A percentile compares a stretch with the other conserved stretches of the same genome.
These are phyloP conservation scores for Dothistroma septosporum DNA, from an alignment of 2,329 filamentous ascomycete genomes.

Conservation along the genomic window DNA sequence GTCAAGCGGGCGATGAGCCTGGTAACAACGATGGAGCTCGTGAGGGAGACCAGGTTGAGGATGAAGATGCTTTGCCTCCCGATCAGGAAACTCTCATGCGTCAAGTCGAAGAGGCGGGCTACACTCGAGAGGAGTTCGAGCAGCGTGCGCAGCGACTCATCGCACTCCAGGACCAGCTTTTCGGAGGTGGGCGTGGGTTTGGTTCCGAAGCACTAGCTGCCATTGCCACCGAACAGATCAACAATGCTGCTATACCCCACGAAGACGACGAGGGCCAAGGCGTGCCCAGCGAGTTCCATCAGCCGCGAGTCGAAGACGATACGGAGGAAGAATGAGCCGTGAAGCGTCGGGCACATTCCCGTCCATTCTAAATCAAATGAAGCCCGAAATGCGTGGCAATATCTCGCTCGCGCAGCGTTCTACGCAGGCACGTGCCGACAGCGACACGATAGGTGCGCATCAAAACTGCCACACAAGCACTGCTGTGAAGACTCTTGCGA, in stretches of 20 bases:
- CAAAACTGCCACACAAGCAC: too few relatives aligned
- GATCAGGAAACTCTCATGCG: constrained; percentile 28
- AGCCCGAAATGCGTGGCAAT: too few relatives aligned
- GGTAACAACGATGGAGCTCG: constrained; percentile 9
- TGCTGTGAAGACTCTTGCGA: too few relatives aligned
- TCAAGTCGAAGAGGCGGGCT: constrained; percentile 27
- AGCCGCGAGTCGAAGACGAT: not conserved
- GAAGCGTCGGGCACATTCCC: not conserved
- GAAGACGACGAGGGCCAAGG: not conserved
- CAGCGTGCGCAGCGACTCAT: constrained; percentile 7
- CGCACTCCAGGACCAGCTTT: constrained; percentile 7
- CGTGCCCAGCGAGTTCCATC: not conserved
- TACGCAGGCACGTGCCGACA: too few relatives aligned
- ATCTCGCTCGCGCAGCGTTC: too few relatives aligned
- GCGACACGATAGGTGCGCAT: too few relatives aligned
- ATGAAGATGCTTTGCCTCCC: constrained; percentile 16
- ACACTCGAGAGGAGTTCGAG: constrained; percentile 10
- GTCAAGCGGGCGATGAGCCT: constrained; percentile 7
- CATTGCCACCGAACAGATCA: not conserved
- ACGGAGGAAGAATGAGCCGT: not conserved
- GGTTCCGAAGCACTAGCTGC: not conserved
- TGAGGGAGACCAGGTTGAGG: constrained; percentile 1
- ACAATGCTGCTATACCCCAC: not conserved
- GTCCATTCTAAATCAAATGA: not conserved
- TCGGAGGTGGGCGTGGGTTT: not conserved